Evolutionary conservation across 2,329 filamentous ascomycete species (phyloP), one percentile per base, ranked within the genome.

Genomic region (Phaeophleospora eucalypticola): DNA sequence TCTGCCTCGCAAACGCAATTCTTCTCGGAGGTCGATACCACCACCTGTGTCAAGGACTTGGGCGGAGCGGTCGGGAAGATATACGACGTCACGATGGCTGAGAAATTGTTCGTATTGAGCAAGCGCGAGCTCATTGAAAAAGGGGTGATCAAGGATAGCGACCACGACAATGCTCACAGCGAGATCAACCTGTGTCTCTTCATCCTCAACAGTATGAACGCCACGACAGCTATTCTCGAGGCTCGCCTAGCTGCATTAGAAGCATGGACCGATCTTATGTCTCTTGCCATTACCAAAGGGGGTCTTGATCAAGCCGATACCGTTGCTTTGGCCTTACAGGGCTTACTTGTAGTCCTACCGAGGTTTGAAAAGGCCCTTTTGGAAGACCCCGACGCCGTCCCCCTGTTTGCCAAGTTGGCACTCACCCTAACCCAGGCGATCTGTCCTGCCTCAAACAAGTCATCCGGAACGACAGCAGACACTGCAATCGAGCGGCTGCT

Each of bases 321-420:
- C 64, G 83, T 95, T 45, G 81, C 84, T 0, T 90, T 97, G 63
- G 84, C 95, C 45, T 71, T 97, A 9, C 89, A 95, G 64, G 84
- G 87, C 0, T 75, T 98, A 4, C 90, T 97, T 63, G 80, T 91
- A 12, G 86, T 94, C 40, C 76, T 96, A 4, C 90, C 93, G 0
- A 94, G 89, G 54, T 78, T 98, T 10, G 91, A 97, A 63, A 78
- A 78, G 15, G 85, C 86, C 41, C 24, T 29, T 29, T 82, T 88
- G 46, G 76, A 80, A 4, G 81, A 86, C 46, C 75, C 83, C 1
- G 74, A 76, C 12, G 84, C 89, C 45, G 86, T 88, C 2, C 72
- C 84, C 19, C 83, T 94, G 60, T 75, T 96, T 18, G 86, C 88
- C 14, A 82, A 81, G 54, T 75, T 95, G n/a, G 82, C 84, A 9